Conservation (phyloP, 257 asterid genomes). For the Ligustrum vulgare region DNA sequence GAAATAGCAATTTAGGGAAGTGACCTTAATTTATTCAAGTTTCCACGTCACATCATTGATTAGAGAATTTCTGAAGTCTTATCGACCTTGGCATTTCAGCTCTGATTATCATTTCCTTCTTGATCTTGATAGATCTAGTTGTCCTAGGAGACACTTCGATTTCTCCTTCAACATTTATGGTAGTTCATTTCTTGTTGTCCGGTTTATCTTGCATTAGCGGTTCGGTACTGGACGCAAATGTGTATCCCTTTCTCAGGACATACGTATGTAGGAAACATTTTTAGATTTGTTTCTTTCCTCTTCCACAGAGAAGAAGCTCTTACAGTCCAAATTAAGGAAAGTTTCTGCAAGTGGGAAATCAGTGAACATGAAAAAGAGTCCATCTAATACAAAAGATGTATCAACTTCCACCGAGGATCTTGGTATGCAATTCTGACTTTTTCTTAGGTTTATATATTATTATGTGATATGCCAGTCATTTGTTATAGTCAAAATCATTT, state of each 20-base stretch:
- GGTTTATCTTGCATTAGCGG: not conserved
- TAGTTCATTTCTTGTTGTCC: not conserved
- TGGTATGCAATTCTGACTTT: conserved; percentile 43
- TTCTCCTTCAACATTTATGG: not conserved
- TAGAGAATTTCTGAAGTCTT: not conserved
- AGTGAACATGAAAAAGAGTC: conserved; percentile 43
- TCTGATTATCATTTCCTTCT: not conserved
- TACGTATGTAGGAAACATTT: not conserved
- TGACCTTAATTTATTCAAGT: not conserved
- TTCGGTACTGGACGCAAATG: not conserved
- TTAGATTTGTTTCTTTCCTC: conserved; percentile 18
- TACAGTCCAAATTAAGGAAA: conserved; percentile 76
- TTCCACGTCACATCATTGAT: not conserved
- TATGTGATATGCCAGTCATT: conserved; percentile 9
- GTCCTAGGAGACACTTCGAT: not conserved
- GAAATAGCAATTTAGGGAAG: not conserved
- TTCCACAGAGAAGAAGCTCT: conserved; percentile 78
- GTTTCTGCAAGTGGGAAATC: conserved; percentile 71
- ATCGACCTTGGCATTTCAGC: not conserved
- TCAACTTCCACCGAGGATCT: conserved; percentile 95
- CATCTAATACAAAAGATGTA: conserved; percentile 50
- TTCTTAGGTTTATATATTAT: not conserved
- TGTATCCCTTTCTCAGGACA: not conserved
- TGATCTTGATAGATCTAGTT: not conserved
- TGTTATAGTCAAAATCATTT: not conserved